Evolutionary conservation across 495 filamentous ascomycete genomes (phyloP), one percentile per base, ranked within the genome.

Genomic region (Podospora fimiseda): DNA sequence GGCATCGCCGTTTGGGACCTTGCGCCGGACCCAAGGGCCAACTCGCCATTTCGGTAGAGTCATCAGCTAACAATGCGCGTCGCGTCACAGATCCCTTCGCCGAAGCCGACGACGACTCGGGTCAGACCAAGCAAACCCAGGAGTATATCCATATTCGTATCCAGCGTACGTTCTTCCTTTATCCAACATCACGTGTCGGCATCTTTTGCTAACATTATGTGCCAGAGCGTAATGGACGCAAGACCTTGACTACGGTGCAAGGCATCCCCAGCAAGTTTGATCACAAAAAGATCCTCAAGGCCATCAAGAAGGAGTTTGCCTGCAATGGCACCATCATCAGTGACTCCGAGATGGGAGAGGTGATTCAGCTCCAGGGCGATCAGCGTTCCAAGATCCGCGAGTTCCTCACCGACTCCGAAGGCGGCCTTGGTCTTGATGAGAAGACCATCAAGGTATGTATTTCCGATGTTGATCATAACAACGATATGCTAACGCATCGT

Each of bases 241-340:
- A 98, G 83, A 97, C 93, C 75, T 83, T 98, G 88, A 98, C 93
- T 59, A 98, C 93, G 60, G 90, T 97, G 60, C 91, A 97, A 81
- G 93, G 93, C 73, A 83, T 98, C 58, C 90, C 93, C 51, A 90
- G 90, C 80, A 95, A 95, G 70, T 96, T 95, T 70, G 92, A 95
- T 74, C 90, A 90, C 75, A 97, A 96, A 84, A 96, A 96, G 79
- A 95, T 98, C 68, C 81, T 98, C 65, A 96, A 96, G 81, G 90
- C 95, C 74, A 93, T 97, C 82, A 97, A 97, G 84, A 97, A 97
- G 83, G 90, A 96, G 70, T 98, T 97, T 69, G 93, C 93, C 70
- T 98, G 93, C 90, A 98, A 98, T 97, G 93, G 93, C 83, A 98
- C 93, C 76, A 95, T 97, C 77, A 91, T 98, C 74, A 84, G 83